These are phyloP conservation scores for Pichia insulana DNA, from an alignment of 805 yeast species.

Conservation along the genomic window DNA sequence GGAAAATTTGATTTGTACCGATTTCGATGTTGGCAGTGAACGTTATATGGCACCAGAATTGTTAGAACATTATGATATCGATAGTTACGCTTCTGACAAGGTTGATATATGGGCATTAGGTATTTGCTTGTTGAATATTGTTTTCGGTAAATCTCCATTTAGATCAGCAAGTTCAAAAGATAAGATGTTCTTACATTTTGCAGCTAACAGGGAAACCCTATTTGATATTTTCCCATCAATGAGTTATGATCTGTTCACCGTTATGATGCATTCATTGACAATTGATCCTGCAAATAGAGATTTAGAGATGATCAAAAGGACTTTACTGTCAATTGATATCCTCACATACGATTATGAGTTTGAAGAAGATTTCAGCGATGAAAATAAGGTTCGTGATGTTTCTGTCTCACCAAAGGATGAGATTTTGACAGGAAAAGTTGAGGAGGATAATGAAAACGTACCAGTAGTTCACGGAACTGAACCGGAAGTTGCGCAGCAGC, in stretches of 20 bases:
- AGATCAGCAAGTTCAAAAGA: constrained; percentile 68
- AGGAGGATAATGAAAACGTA: neutral
- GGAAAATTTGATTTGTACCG: constrained; percentile 43
- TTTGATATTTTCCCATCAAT: constrained; percentile 87
- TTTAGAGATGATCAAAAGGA: constrained; percentile 48
- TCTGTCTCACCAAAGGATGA: constrained; percentile 2
- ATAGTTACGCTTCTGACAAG: constrained; percentile 66
- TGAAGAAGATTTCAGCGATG: constrained; percentile 18
- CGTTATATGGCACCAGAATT: constrained; percentile 94
- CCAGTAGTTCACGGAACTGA: too few species aligned
- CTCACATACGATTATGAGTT: constrained; percentile 81
- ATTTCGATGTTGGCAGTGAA: constrained; percentile 83
- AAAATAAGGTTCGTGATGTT: constrained; percentile 5
- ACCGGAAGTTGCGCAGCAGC: too few species aligned
- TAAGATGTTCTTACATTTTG: constrained; percentile 76
- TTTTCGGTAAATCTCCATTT: constrained; percentile 87
- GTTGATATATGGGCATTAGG: constrained; percentile 90
- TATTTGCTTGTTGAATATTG: constrained; percentile 68
- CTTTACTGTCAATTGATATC: constrained; percentile 49
- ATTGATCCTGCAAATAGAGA: constrained; percentile 84
- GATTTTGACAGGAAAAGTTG: neutral
- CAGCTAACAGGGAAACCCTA: constrained; percentile 77
- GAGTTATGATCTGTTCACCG: constrained; percentile 82
- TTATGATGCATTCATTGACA: constrained; percentile 65
- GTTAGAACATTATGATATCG: constrained; percentile 47